Percentiles rank a stretch among this genome's conserved stretches.
These are phyloP conservation scores for Panicum virgatum DNA, from an alignment of 202 grass and related monocot species.

Conservation along the genomic window DNA sequence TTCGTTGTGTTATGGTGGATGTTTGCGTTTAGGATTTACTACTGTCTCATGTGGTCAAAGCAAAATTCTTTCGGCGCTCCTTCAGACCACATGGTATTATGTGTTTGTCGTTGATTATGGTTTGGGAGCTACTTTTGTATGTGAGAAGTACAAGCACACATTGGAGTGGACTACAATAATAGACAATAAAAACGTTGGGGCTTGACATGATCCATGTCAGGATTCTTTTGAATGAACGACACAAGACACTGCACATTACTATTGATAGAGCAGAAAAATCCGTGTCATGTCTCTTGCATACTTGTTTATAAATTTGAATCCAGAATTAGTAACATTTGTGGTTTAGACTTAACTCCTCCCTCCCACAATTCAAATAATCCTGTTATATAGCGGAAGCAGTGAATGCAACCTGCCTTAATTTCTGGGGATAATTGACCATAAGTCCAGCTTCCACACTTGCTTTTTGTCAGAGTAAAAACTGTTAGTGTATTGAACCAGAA, in stretches of 20 bases:
- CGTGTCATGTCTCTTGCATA: neutral
- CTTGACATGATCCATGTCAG: neutral
- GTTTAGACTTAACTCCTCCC: neutral
- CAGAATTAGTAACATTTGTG: neutral
- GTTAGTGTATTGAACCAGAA: neutral
- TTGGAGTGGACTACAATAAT: neutral
- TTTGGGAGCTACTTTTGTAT: neutral
- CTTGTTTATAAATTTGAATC: neutral
- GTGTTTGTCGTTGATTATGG: neutral
- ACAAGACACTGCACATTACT: too few species aligned
- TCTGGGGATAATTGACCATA: neutral
- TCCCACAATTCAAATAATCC: neutral
- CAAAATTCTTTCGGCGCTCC: neutral
- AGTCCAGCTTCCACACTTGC: neutral
- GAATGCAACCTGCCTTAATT: neutral
- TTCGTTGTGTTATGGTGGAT: neutral
- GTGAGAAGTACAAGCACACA: neutral
- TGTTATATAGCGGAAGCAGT: neutral
- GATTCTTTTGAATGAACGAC: too few species aligned
- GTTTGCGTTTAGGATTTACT: neutral
- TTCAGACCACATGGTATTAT: neutral
- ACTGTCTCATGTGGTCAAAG: neutral
- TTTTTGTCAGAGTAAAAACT: neutral
- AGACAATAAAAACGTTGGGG: neutral
- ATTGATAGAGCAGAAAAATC: too few species aligned